Percentiles rank a stretch among this genome's conserved stretches.
Evolutionary conservation across 441 rosid genomes (phyloP).

Genomic region (Erysimum cheiri): DNA sequence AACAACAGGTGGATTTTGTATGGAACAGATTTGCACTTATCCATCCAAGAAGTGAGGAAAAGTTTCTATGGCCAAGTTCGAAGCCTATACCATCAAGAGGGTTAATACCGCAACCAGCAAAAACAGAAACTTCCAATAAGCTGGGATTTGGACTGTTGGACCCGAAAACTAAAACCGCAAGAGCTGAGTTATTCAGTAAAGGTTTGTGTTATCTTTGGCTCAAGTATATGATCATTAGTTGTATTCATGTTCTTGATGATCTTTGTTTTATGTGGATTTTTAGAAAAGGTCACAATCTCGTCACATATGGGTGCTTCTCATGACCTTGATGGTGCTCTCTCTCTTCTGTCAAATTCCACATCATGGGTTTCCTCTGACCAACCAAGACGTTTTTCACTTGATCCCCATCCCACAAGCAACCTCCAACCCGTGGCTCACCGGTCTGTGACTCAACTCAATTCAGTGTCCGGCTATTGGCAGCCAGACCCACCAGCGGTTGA

Average conservation of each 20-base stretch:
- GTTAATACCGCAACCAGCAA: constrained; percentile 48
- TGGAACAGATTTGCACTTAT: constrained; percentile 58
- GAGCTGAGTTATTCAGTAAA: constrained; percentile 39
- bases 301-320: constrained; percentile 59
- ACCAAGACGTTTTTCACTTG: constrained; percentile 55
- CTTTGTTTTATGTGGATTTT: constrained; percentile 44
- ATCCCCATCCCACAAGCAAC: constrained; percentile 46
- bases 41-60: constrained; percentile 49
- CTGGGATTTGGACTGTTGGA: constrained; percentile 49
- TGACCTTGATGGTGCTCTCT: constrained; percentile 94
- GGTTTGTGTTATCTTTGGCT: constrained; percentile 49
- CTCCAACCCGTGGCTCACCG: constrained; percentile 48
- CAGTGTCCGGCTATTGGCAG: constrained; percentile 59
- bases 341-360: constrained; percentile 94
- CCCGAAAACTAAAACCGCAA: constrained; percentile 33
- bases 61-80: constrained; percentile 54
- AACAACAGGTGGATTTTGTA: constrained; percentile 58
- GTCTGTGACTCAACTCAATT: constrained; percentile 45
- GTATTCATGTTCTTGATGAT: constrained; percentile 18
- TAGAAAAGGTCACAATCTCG: constrained; percentile 62
- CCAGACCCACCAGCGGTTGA: constrained; percentile 49
- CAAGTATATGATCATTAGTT: not conserved
- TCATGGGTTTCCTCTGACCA: constrained; percentile 54
- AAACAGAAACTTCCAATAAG: constrained; percentile 48
- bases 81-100: constrained; percentile 59